phyloP scores from a whole-genome alignment of 2,329 filamentous ascomycete genomes.

The Chaetomiaceae sp. region DNA sequence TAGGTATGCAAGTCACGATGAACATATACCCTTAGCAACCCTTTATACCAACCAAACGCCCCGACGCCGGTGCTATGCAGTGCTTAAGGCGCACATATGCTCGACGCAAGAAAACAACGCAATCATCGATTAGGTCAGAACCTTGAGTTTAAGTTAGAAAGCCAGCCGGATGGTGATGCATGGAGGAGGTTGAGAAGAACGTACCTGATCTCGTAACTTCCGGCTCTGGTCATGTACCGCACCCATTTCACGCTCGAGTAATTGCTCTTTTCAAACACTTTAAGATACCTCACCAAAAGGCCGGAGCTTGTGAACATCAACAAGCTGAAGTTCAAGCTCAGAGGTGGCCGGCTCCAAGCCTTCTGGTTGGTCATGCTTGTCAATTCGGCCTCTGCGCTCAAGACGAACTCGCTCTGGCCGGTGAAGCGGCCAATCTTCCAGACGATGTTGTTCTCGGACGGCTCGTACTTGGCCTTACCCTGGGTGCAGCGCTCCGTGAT shows the following conservation, averaged over 20 bases:
- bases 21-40: too few species aligned
- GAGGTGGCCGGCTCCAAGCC: slow-evolving; percentile 87
- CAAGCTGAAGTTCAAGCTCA: slow-evolving; percentile 87
- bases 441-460: slow-evolving; percentile 94
- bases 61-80: slow-evolving; percentile 20
- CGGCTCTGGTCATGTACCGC: slow-evolving; percentile 95
- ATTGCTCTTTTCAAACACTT: slow-evolving; percentile 99
- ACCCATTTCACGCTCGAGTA: slow-evolving; percentile 99
- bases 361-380: slow-evolving; percentile 98
- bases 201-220: slow-evolving; percentile 81
- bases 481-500: slow-evolving; percentile 91
- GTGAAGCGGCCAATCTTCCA: slow-evolving; percentile 99
- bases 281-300: slow-evolving; percentile 85
- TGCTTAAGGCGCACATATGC: slow-evolving; percentile 2
- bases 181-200: background rate
- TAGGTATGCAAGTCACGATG: too few species aligned
- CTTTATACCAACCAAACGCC: slow-evolving; percentile 12
- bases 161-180: background rate
- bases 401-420: slow-evolving; percentile 92
- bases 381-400: slow-evolving; percentile 87
- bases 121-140: slow-evolving; percentile 2
- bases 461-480: slow-evolving; percentile 97
- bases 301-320: slow-evolving; percentile 98
- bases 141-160: background rate
- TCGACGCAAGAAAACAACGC: background rate